Evolutionary conservation across 2,329 filamentous ascomycete genomes (phyloP), one percentile per base, ranked within the genome.

Genomic region (Monilinia fructigena): DNA sequence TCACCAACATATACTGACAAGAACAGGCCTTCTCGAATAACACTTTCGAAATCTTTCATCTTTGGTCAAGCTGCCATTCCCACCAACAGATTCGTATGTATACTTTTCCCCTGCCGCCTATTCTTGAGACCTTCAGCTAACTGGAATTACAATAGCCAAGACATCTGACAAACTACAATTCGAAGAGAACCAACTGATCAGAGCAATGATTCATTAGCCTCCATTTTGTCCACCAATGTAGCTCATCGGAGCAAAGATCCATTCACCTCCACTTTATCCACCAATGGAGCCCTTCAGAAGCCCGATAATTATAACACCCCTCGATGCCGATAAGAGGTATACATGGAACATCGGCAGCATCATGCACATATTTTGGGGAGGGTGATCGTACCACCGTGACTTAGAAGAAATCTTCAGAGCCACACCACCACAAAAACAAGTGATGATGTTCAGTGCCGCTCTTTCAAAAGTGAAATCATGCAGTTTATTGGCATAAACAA

Each of bases 371-470:
- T 2, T 6, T 20, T 4, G 10, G 18, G n/a, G 12, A 26, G n/a
- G 20, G 20, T 23, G 8, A 10, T 26, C 10, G n/a, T 2, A 4
- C 10, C 23, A 16, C 14, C 94, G 95, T 73, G 95, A 99, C 76
- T 95, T 99, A 6, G 95, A 99, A 81, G 92, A 97, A 78, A 98
- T 99, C 75, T 99, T 99, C 90, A 91, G 95, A 72, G 91, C 93
- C 47, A 99, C 95, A 23, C 95, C 95, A 31, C 90, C 91, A 71
- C 93, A 97, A 81, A 99, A 99, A 87, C 95, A 99, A 82, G 95
- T 99, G 56, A 99, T 99, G 95, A 99, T 99, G 95, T 99, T 99
- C 80, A 97, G 93, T 63, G 95, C 95, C 75, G 99, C 95, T 2
- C 86, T 99, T 40, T 94, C 3, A 42, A 4, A 3, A 16, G 12